phyloP scores from a whole-genome alignment of 2,329 filamentous ascomycete genomes.

The Dactylonectria estremocensis region DNA sequence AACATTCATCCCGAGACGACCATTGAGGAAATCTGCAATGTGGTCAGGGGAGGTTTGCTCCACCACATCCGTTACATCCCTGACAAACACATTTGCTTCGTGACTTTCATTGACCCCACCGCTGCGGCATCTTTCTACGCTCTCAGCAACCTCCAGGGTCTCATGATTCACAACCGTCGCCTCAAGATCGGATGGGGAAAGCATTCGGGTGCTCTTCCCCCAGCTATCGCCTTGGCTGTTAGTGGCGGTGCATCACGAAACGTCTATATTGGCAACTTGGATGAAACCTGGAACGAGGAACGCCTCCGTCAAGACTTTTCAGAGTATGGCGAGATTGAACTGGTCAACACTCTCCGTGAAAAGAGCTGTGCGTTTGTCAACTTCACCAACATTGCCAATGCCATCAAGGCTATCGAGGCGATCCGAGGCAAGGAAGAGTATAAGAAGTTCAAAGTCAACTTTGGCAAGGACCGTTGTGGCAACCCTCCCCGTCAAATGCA shows the following conservation, averaged over 20 bases:
- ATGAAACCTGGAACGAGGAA: conserved; percentile 98
- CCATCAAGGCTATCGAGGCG: conserved; percentile 99
- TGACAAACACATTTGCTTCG: conserved; percentile 99
- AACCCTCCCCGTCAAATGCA: conserved; percentile 93
- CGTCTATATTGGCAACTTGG: conserved; percentile 97
- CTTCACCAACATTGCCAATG: conserved; percentile 99
- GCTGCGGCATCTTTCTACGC: conserved; percentile 98
- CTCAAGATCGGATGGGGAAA: conserved; percentile 99
- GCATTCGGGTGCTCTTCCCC: conserved; percentile 95
- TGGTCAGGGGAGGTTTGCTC: conserved; percentile 93
- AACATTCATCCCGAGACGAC: conserved; percentile 99
- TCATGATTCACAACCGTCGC: conserved; percentile 99
- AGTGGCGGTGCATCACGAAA: conserved; percentile 98
- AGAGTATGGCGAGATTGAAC: conserved; percentile 97
- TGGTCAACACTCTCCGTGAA: conserved; percentile 96
- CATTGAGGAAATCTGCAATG: conserved; percentile 99
- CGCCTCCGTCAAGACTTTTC: conserved; percentile 96
- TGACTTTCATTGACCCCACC: conserved; percentile 98
- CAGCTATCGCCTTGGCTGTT: conserved; percentile 95
- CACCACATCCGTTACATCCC: conserved; percentile 99
- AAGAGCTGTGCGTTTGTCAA: conserved; percentile 99
- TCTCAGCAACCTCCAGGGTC: conserved; percentile 94
- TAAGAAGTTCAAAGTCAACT: conserved; percentile 99
- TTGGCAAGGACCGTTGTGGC: conserved; percentile 97
- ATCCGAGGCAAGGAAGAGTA: conserved; percentile 96